These are phyloP conservation scores for Ammopiptanthus mongolicus DNA, from an alignment of 306 rosid genomes.

Conservation along the genomic window DNA sequence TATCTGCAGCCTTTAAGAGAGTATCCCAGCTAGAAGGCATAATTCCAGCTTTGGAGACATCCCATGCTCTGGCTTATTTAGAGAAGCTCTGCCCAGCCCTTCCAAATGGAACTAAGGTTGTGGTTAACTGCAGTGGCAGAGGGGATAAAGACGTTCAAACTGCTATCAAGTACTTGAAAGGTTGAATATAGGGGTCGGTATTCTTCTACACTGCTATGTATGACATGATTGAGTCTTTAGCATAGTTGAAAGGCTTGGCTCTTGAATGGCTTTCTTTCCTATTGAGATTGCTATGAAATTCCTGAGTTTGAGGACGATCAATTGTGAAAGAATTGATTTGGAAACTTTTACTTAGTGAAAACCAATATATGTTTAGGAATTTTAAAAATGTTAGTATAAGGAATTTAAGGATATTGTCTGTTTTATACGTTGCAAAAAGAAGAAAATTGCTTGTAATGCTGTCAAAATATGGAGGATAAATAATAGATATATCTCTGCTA, in stretches of 20 bases:
- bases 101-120: slow-evolving; percentile 67
- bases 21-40: slow-evolving; percentile 80
- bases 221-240: not conserved
- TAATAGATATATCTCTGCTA: not conserved
- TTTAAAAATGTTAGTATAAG: not conserved
- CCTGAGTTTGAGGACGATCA: not conserved
- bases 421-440: not conserved
- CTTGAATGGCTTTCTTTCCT: not conserved
- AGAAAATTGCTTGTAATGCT: not conserved
- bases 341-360: not conserved
- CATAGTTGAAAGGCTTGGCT: too few relatives aligned
- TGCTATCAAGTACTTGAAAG: slow-evolving; percentile 60
- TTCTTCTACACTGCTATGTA: not conserved
- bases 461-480: not conserved
- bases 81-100: slow-evolving; percentile 84
- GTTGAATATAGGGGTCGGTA: slow-evolving; percentile 20
- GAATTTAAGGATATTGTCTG: not conserved
- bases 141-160: slow-evolving; percentile 97
- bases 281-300: not conserved
- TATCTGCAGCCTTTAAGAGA: slow-evolving; percentile 71
- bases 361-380: not conserved
- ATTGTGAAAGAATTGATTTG: not conserved
- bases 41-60: slow-evolving; percentile 93
- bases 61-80: slow-evolving; percentile 85
- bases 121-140: slow-evolving; percentile 88